A percentile compares a stretch with the other conserved stretches of the same genome.
Evolutionary conservation across 2,329 filamentous ascomycete genomes (phyloP).

Genomic region (Paecilomyces niveus): DNA sequence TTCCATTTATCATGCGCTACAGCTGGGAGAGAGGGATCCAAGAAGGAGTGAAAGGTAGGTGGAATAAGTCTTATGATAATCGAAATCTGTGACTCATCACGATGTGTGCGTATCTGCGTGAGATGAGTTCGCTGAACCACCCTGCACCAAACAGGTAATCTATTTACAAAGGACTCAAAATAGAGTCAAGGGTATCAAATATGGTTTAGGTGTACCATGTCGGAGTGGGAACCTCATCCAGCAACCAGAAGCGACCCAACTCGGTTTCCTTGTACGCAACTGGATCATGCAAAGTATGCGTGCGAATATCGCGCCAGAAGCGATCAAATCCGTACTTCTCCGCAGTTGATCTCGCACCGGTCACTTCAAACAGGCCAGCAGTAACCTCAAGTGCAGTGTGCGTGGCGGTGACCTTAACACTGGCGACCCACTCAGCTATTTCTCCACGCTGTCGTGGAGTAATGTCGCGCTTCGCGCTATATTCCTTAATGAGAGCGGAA

Average conservation of each 20-base stretch:
- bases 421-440: conserved; percentile 56
- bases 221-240: conserved; percentile 51
- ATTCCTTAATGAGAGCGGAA: conserved; percentile 40
- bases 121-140: neutral
- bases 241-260: conserved; percentile 50
- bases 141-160: neutral
- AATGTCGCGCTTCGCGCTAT: conserved; percentile 38
- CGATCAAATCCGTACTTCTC: conserved; percentile 55
- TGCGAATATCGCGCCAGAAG: conserved; percentile 61
- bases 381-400: conserved; percentile 55
- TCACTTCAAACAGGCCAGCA: conserved; percentile 57
- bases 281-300: conserved; percentile 60
- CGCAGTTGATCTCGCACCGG: conserved; percentile 52
- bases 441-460: conserved; percentile 51
- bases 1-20: too few relatives aligned
- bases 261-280: conserved; percentile 62
- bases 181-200: neutral
- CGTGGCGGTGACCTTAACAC: conserved; percentile 56
- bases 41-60: too few relatives aligned
- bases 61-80: too few relatives aligned
- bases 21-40: too few relatives aligned
- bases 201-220: conserved; percentile 53
- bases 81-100: too few relatives aligned
- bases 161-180: neutral
- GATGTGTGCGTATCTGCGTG: too few relatives aligned